Base-by-base conservation (phyloP, 352 stramenopile genomes). In the Phytopythium helicoides region DNA sequence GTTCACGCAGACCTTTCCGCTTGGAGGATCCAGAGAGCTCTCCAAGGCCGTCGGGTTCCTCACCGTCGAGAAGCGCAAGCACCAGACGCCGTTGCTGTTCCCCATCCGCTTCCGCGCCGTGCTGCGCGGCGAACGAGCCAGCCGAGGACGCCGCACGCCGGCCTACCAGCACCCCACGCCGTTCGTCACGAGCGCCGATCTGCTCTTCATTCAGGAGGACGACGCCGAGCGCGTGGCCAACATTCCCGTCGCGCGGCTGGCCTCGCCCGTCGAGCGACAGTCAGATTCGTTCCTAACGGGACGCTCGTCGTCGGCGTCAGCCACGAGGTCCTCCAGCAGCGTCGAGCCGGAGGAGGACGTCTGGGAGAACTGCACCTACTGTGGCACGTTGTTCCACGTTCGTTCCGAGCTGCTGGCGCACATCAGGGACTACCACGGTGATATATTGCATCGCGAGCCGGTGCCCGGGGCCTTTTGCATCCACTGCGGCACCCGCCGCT, bases 61-160 rank as follows among this genome's bases (percentile, higher is more conserved):
- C 8, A 87, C 76, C 14, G 52, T 87, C n/a, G 76, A 87, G 53
- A 86, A 86, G 56, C 72, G 65, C 47, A 87, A 87, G 54, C 73
- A 82, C 39, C 73, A 85, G 40, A 49, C 56, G 39, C 58, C 76
- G n/a, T 51, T 87, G 46, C 52, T 87, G 15, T 87, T 87, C 36
- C 76, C 76, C 7, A 73, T 87, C 53, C 68, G 73, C 37, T 81
- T 87, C 36, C 56, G 73, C 40, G 76, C 76, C 8, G 53, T 86
- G 35, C 51, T 60, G 16, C 62, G 67, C 0, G 68, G 72, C 6
- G 55, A 66, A 38, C 52, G 74, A 40, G 57, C 73, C 28, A 33
- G 15, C 6, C 47, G 47, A 28, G 21, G 33, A 18, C 47, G 47
- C 4, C 18, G 33, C 54, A 76, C 41, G 65, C 60, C 25, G 34